These are phyloP conservation scores for Neurospora sp. DNA, from an alignment of 495 filamentous ascomycete genomes.

Conservation along the genomic window DNA sequence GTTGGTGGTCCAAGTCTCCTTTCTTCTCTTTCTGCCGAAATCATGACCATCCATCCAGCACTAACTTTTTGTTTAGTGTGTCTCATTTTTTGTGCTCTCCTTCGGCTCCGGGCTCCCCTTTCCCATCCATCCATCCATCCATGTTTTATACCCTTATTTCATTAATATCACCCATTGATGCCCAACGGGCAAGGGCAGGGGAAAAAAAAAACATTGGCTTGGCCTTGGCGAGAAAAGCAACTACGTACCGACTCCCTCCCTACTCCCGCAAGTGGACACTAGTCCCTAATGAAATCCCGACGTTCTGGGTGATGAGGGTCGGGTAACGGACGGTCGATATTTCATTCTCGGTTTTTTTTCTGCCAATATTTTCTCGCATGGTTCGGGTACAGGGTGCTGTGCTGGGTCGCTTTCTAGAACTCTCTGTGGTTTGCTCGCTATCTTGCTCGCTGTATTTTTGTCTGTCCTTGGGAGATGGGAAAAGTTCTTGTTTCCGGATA, in stretches of 20 bases:
- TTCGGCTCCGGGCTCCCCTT: neutral
- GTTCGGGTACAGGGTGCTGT: neutral
- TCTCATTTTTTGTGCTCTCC: neutral
- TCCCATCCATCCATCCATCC: neutral
- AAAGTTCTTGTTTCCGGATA: neutral
- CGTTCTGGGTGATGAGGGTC: neutral
- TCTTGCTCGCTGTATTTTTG: neutral
- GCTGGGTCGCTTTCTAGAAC: neutral
- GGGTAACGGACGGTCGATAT: neutral
- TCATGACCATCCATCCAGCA: neutral
- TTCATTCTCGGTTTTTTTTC: neutral
- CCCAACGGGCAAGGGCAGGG: neutral
- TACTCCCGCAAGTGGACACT: neutral
- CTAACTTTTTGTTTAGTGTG: neutral
- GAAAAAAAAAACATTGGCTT: neutral
- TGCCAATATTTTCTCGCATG: neutral
- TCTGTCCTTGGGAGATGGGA: neutral
- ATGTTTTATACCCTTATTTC: neutral
- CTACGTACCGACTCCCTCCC: neutral
- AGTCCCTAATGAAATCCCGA: neutral
- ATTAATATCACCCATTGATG: neutral
- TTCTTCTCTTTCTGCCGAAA: neutral
- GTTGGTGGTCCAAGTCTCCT: neutral
- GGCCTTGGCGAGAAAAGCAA: neutral
- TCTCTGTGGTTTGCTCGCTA: neutral